Conservation (phyloP, 495 filamentous ascomycete genomes). For the Filosporella fistucella region DNA sequence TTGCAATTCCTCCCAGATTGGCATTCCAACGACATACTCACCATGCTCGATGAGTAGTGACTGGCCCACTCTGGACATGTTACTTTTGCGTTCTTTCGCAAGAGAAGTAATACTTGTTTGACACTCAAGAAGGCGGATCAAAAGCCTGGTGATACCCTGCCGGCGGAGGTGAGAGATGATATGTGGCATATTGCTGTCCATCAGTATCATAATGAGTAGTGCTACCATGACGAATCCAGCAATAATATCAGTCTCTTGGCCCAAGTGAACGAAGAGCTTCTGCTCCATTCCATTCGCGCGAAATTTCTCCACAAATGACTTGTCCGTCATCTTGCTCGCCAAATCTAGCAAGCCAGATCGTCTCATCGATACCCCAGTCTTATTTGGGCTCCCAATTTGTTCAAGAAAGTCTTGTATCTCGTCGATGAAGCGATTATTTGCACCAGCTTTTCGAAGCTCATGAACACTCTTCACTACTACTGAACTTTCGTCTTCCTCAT, state of each 20-base stretch:
- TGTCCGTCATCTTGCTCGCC: conserved; percentile 65
- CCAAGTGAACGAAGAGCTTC: conserved; percentile 54
- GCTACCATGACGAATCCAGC: conserved; percentile 54
- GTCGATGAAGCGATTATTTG: conserved; percentile 74
- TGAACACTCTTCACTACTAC: conserved; percentile 75
- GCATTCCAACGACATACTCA: conserved; percentile 39
- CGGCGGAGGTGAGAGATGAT: conserved; percentile 43
- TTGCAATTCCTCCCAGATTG: conserved; percentile 50
- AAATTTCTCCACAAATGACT: conserved; percentile 61
- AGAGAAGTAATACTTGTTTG: conserved; percentile 47
- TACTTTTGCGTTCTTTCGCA: conserved; percentile 59
- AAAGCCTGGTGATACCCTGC: conserved; percentile 42
- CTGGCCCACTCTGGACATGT: conserved; percentile 61
- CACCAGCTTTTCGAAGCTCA: conserved; percentile 82
- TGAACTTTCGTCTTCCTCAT: conserved; percentile 49
- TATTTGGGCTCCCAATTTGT: conserved; percentile 60
- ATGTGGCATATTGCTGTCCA: conserved; percentile 41
- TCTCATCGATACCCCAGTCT: conserved; percentile 34
- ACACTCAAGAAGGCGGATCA: conserved; percentile 48
- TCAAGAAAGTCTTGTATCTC: conserved; percentile 81
- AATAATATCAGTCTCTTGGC: conserved; percentile 48
- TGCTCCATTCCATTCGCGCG: conserved; percentile 68
- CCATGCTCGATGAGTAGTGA: conserved; percentile 47
- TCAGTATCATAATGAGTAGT: conserved; percentile 50
- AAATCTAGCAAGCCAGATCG: conserved; percentile 59